Percentiles rank a stretch among this genome's conserved stretches.
phyloP scores from a whole-genome alignment of 768 basidiomycete species.

The Brasilioporus rufonigricans region DNA sequence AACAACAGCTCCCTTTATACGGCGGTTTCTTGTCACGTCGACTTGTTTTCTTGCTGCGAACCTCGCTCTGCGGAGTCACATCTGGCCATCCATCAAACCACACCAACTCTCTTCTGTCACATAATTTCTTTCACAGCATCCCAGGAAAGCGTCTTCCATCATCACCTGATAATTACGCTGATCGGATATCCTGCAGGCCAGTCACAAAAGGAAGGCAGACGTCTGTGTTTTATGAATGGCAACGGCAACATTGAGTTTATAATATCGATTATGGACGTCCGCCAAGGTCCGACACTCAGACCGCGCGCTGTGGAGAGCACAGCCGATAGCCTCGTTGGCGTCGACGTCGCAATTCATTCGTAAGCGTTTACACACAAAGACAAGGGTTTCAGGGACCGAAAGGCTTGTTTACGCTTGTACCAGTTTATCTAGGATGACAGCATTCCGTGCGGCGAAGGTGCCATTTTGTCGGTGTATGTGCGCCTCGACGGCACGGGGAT shows the following conservation, averaged over 20 bases:
- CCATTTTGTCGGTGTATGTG: slow-evolving; percentile 13
- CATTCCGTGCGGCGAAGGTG: slow-evolving; percentile 25
- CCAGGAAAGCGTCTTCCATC: slow-evolving; percentile 7
- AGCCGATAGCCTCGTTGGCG: slow-evolving; percentile 25
- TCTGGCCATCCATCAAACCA: slow-evolving; percentile 5
- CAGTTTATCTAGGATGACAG: slow-evolving; percentile 24
- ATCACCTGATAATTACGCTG: slow-evolving; percentile 20
- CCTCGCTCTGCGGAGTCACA: slow-evolving; percentile 9
- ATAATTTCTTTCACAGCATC: slow-evolving; percentile 15
- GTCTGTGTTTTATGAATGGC: slow-evolving; percentile 12
- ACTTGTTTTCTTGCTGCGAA: slow-evolving; percentile 4
- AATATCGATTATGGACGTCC: slow-evolving; percentile 4
- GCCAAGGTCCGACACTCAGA: slow-evolving; percentile 18
- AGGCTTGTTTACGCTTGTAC: slow-evolving; percentile 16
- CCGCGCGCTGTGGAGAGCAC: slow-evolving; percentile 17
- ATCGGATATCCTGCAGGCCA: slow-evolving; percentile 25
- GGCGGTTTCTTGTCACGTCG: background rate
- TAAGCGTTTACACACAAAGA: slow-evolving; percentile 17
- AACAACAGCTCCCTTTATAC: slow-evolving; percentile 20
- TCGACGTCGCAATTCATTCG: slow-evolving; percentile 4
- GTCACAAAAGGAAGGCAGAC: slow-evolving; percentile 24
- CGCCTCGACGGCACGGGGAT: slow-evolving; percentile 26
- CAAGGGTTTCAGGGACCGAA: slow-evolving; percentile 24
- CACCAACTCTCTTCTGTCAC: slow-evolving; percentile 21
- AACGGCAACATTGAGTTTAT: slow-evolving; percentile 22